A percentile compares a stretch with the other conserved stretches of the same genome.
These are phyloP conservation scores for Petasospora rhodanensis DNA, from an alignment of 1,139 yeast species.

Conservation along the genomic window DNA sequence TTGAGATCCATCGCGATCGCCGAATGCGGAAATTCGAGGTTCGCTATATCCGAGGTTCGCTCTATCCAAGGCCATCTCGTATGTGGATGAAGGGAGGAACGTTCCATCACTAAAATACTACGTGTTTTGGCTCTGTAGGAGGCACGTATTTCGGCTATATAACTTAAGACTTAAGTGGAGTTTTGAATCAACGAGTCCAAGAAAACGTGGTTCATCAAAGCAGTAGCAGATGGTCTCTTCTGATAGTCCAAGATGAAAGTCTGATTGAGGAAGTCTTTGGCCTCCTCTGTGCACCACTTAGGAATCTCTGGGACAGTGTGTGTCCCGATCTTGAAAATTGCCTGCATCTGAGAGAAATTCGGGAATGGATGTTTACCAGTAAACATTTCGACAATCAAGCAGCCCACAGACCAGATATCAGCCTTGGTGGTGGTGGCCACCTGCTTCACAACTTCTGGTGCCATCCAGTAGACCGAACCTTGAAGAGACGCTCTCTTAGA, in stretches of 20 bases:
- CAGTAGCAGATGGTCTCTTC: conserved; percentile 70
- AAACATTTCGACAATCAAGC: conserved; percentile 88
- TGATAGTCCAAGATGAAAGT: conserved; percentile 75
- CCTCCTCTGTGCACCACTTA: conserved; percentile 66
- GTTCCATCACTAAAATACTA: no score
- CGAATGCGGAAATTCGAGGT: no score
- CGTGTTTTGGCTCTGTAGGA: no score
- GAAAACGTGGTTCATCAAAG: conserved; percentile 59
- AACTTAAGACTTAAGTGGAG: no score
- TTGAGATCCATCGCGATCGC: no score
- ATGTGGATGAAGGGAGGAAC: no score
- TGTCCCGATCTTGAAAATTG: conserved; percentile 87
- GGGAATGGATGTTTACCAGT: conserved; percentile 96
- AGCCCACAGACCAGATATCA: conserved; percentile 95
- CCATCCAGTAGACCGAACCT: conserved; percentile 98
- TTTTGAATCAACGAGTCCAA: conserved; percentile 48
- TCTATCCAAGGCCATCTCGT: no score
- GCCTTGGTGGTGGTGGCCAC: conserved; percentile 85
- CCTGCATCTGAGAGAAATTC: conserved; percentile 92
- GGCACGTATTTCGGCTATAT: no score
- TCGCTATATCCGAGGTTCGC: no score
- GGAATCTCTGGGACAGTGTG: conserved; percentile 76
- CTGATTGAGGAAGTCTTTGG: conserved; percentile 57
- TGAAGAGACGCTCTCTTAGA: conserved; percentile 75
- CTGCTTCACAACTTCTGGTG: conserved; percentile 94